Evolutionary conservation across 495 filamentous ascomycete species (phyloP).

Genomic region (Penicillium mononematosum): DNA sequence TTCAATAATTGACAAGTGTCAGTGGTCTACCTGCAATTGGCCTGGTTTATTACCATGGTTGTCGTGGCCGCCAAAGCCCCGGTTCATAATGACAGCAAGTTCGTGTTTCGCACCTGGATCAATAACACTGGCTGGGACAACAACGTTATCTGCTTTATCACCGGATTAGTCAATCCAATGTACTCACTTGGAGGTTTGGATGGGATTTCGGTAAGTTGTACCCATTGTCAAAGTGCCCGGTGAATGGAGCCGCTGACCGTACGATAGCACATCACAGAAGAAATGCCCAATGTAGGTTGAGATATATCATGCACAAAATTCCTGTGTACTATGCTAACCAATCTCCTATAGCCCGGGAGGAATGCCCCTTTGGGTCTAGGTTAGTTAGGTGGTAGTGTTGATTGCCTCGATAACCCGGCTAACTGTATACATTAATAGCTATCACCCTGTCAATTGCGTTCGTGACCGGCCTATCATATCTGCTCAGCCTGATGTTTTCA

Average conservation of each 20-base stretch:
- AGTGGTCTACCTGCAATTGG: conserved; percentile 62
- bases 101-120: conserved; percentile 64
- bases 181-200: conserved; percentile 75
- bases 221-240: neutral
- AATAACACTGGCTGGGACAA: conserved; percentile 66
- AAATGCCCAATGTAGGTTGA: conserved; percentile 61
- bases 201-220: conserved; percentile 38
- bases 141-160: conserved; percentile 70
- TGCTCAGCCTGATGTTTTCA: conserved; percentile 49
- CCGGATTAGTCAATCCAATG: conserved; percentile 74
- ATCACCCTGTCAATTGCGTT: conserved; percentile 47
- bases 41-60: conserved; percentile 66
- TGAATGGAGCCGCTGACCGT: neutral
- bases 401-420: neutral
- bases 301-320: neutral
- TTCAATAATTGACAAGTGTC: neutral
- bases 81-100: conserved; percentile 55
- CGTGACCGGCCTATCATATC: conserved; percentile 41
- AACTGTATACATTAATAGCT: conserved; percentile 18
- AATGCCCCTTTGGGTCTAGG: conserved; percentile 36
- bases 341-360: conserved; percentile 22
- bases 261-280: conserved; percentile 71
- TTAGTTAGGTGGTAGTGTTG: neutral
- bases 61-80: conserved; percentile 58
- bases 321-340: conserved; percentile 5